Conservation (phyloP, 129 eudicot genomes). For the Tagetes erecta region DNA sequence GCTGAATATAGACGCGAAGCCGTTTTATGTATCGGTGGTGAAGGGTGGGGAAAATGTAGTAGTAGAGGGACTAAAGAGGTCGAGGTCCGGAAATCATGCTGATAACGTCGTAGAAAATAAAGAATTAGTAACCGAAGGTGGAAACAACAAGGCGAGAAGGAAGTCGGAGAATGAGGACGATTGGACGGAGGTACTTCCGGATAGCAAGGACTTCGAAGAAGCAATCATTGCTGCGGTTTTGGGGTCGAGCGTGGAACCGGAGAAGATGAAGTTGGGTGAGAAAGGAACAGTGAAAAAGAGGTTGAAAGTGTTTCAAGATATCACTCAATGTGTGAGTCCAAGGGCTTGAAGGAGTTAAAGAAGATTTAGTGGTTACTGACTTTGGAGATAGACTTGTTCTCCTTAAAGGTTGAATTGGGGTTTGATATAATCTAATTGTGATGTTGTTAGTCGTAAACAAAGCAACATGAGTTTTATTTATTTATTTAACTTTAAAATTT, state of each 20-base stretch:
- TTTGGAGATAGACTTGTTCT: constrained; percentile 97
- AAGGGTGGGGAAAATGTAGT: constrained; percentile 32
- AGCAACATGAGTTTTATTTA: neutral
- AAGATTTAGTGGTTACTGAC: neutral
- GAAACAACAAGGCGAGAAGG: constrained; percentile 53
- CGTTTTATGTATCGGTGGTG: constrained; percentile 53
- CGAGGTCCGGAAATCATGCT: constrained; percentile 64
- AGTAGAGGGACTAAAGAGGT: constrained; percentile 72
- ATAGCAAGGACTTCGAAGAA: constrained; percentile 80
- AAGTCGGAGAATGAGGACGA: constrained; percentile 37
- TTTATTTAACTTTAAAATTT: neutral
- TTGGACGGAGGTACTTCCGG: constrained; percentile 63
- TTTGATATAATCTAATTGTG: neutral
- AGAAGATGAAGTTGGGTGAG: constrained; percentile 29
- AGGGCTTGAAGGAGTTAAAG: constrained; percentile 44
- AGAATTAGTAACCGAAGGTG: constrained; percentile 35
- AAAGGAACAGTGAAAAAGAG: constrained; percentile 67
- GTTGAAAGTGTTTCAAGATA: constrained; percentile 89
- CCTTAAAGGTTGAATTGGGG: constrained; percentile 25
- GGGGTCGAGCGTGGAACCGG: constrained; percentile 40
- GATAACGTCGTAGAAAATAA: constrained; percentile 9
- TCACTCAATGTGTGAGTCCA: constrained; percentile 78
- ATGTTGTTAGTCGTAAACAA: too few species aligned
- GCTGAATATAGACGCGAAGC: constrained; percentile 73
- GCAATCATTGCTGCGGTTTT: constrained; percentile 82